These are phyloP conservation scores for Talaromyces islandicus DNA, from an alignment of 2,329 filamentous ascomycete species.

Conservation along the genomic window DNA sequence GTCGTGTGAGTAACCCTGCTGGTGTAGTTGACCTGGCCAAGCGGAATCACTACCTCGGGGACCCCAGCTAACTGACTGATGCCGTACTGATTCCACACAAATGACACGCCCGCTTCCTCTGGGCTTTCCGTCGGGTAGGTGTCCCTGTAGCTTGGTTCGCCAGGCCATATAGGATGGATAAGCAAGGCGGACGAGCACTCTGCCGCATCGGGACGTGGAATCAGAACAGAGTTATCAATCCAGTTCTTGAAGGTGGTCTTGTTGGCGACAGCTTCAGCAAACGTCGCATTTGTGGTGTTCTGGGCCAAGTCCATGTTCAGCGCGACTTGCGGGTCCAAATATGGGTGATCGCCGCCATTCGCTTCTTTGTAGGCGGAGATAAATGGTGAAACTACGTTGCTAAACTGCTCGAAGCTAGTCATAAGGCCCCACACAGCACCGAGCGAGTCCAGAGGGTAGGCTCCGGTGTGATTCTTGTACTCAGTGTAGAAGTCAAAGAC, in stretches of 20 bases:
- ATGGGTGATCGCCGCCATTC: not conserved
- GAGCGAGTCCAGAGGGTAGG: not conserved
- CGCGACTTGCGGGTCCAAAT: not conserved
- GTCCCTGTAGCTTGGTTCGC: not conserved
- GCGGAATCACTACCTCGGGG: not conserved
- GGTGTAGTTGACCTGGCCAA: constrained; percentile 1
- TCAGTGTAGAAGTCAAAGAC: not conserved
- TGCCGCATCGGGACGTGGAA: not conserved
- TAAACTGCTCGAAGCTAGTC: not conserved
- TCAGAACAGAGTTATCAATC: not conserved
- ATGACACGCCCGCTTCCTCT: not conserved
- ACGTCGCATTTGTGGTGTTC: not conserved
- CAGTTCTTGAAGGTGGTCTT: not conserved
- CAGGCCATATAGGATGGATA: constrained; percentile 1
- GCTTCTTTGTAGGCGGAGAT: not conserved
- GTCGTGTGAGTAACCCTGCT: not conserved
- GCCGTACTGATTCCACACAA: not conserved
- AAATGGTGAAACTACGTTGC: not conserved
- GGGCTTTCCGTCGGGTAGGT: not conserved
- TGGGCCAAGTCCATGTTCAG: not conserved
- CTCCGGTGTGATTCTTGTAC: not conserved
- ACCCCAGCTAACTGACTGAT: constrained; percentile 1
- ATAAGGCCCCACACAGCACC: not conserved
- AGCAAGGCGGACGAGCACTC: constrained; percentile 2
- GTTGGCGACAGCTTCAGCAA: not conserved